phyloP scores from a whole-genome alignment of 805 yeast species.

The Pichia eremophila region DNA sequence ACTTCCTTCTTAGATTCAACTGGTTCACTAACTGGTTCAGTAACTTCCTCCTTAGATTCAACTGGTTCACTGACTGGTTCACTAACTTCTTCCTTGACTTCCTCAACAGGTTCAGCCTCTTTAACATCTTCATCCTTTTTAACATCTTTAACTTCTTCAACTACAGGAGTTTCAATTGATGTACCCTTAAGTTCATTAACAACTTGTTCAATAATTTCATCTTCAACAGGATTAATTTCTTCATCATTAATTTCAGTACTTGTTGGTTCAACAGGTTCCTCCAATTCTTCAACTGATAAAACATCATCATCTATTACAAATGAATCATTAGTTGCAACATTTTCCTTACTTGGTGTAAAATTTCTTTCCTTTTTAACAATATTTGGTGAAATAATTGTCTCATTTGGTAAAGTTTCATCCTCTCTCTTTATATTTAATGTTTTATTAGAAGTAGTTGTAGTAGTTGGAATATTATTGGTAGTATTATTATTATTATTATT shows the following conservation, averaged over 20 bases:
- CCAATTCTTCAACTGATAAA: conserved; percentile 3
- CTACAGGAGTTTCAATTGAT: background rate
- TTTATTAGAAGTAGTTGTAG: background rate
- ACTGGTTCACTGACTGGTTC: conserved; percentile 6
- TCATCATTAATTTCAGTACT: background rate
- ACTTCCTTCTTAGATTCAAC: background rate
- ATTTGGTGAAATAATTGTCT: conserved; percentile 26
- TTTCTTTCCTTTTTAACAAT: conserved; percentile 1
- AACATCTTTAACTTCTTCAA: conserved; percentile 3
- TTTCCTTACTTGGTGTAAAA: conserved; percentile 10
- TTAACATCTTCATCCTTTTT: too few relatives aligned
- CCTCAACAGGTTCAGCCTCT: too few relatives aligned
- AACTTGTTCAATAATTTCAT: conserved; percentile 16
- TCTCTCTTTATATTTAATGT: background rate
- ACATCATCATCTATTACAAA: conserved; percentile 23
- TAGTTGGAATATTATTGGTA: background rate
- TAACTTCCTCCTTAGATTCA: background rate
- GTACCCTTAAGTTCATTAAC: background rate
- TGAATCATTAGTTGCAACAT: conserved; percentile 17
- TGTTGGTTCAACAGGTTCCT: conserved; percentile 22
- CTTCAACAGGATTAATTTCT: background rate
- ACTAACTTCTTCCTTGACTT: too few relatives aligned
- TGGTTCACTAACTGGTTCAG: conserved; percentile 6
- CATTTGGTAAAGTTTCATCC: conserved; percentile 20
- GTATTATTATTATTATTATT: background rate